Evolutionary conservation across 2,329 filamentous ascomycete genomes (phyloP).

Genomic region (Apiospora pterosperma): DNA sequence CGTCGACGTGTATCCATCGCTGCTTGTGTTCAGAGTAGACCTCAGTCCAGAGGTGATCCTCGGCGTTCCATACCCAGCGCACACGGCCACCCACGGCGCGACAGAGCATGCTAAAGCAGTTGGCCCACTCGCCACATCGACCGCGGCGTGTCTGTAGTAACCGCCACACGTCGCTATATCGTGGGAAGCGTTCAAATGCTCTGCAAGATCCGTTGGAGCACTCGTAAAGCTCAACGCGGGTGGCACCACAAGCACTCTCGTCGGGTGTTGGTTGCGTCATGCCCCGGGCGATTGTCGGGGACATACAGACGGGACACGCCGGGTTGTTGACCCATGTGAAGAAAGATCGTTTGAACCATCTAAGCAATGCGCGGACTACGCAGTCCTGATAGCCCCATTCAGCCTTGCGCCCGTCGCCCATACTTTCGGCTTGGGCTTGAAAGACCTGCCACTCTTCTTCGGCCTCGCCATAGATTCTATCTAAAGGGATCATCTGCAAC

Average conservation of each 20-base stretch:
- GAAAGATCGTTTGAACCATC: conserved; percentile 44
- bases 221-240: conserved; percentile 83
- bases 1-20: conserved; percentile 95
- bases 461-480: conserved; percentile 88
- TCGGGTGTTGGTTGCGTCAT: conserved; percentile 84
- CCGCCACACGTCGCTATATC: conserved; percentile 94
- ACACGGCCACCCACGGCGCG: conserved; percentile 86
- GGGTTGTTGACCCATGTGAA: conserved; percentile 98
- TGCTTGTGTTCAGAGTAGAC: conserved; percentile 92
- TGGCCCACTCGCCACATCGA: conserved; percentile 92
- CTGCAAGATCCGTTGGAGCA: conserved; percentile 76
- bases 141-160: conserved; percentile 82
- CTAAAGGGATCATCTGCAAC: conserved; percentile 78
- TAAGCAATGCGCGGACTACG: conserved; percentile 9
- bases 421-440: conserved; percentile 81
- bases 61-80: conserved; percentile 97
- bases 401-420: conserved; percentile 41
- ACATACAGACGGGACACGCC: conserved; percentile 74
- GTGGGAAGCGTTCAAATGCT: conserved; percentile 82
- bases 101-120: conserved; percentile 98
- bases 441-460: conserved; percentile 90
- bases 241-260: conserved; percentile 83
- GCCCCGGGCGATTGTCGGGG: conserved; percentile 78
- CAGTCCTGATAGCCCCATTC: conserved; percentile 12
- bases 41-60: conserved; percentile 97